A percentile compares a stretch with the other conserved stretches of the same genome.
phyloP scores from a whole-genome alignment of 495 filamentous ascomycete species.

The Aspergillus hancockii region DNA sequence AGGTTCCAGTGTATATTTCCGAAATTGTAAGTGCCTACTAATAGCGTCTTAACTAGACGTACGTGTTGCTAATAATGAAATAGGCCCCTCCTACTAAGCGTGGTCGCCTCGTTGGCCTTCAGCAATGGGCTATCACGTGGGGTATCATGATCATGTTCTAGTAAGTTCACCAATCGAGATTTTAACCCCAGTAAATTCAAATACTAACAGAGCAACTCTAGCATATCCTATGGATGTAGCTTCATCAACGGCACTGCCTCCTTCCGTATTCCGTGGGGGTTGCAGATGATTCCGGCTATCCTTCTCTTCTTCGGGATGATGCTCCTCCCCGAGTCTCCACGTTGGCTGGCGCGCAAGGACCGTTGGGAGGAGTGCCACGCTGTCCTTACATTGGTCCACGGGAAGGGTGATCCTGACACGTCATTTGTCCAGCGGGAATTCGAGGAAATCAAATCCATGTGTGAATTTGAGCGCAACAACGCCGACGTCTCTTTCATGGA shows the following conservation, averaged over 20 bases:
- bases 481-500: slow-evolving; percentile 67
- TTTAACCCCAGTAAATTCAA: neutral
- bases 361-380: slow-evolving; percentile 69
- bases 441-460: slow-evolving; percentile 67
- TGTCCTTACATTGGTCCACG: slow-evolving; percentile 68
- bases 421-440: slow-evolving; percentile 66
- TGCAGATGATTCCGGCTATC: slow-evolving; percentile 72
- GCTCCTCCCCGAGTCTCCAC: slow-evolving; percentile 72
- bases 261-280: slow-evolving; percentile 75
- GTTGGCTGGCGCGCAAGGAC: slow-evolving; percentile 74
- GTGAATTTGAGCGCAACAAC: slow-evolving; percentile 67
- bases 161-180: slow-evolving; percentile 13
- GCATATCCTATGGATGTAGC: slow-evolving; percentile 27
- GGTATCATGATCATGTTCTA: slow-evolving; percentile 82
- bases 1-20: slow-evolving; percentile 78
- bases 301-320: slow-evolving; percentile 62
- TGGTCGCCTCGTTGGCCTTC: slow-evolving; percentile 68
- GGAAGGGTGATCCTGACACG: slow-evolving; percentile 60
- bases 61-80: neutral
- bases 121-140: slow-evolving; percentile 82
- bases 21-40: slow-evolving; percentile 58
- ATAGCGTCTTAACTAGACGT: neutral
- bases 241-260: slow-evolving; percentile 47
- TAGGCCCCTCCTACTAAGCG: slow-evolving; percentile 64
- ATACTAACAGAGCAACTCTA: neutral